Evolutionary conservation across 2,329 filamentous ascomycete genomes (phyloP).

Genomic region (Phyllosticta ampelicida): DNA sequence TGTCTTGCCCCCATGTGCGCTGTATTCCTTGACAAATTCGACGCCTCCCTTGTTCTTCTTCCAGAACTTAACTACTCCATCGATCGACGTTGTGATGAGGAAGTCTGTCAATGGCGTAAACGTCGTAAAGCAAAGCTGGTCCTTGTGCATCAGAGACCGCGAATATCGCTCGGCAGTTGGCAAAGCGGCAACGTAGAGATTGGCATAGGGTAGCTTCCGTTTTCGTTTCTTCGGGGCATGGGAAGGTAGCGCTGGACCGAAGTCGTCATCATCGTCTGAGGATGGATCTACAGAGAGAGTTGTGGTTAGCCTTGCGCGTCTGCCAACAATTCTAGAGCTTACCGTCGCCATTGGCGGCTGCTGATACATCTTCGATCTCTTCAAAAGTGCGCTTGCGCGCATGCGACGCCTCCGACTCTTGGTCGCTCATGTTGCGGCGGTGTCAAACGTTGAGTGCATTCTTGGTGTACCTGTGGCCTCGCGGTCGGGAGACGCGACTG

Average conservation of each 20-base stretch:
- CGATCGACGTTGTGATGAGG: constrained; percentile 82
- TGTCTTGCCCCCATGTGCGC: constrained; percentile 67
- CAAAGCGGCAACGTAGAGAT: constrained; percentile 83
- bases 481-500: neutral
- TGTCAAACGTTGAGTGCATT: neutral
- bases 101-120: constrained; percentile 91
- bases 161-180: constrained; percentile 75
- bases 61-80: constrained; percentile 99
- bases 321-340: neutral
- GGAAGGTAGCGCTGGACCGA: constrained; percentile 83
- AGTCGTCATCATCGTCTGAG: constrained; percentile 67
- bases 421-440: neutral
- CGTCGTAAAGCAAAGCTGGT: constrained; percentile 78
- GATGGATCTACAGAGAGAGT: constrained; percentile 43
- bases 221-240: constrained; percentile 78
- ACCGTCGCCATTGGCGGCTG: constrained; percentile 1
- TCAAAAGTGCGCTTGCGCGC: constrained; percentile 4
- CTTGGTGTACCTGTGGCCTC: neutral
- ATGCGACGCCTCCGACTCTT: neutral
- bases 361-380: constrained; percentile 1
- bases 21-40: constrained; percentile 98
- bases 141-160: constrained; percentile 97
- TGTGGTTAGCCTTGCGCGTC: neutral
- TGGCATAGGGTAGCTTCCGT: constrained; percentile 83
- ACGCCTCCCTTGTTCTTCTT: constrained; percentile 86